Evolutionary conservation across 2,329 filamentous ascomycete genomes (phyloP), one percentile per base, ranked within the genome.

Genomic region (Neofusicoccum sp.): DNA sequence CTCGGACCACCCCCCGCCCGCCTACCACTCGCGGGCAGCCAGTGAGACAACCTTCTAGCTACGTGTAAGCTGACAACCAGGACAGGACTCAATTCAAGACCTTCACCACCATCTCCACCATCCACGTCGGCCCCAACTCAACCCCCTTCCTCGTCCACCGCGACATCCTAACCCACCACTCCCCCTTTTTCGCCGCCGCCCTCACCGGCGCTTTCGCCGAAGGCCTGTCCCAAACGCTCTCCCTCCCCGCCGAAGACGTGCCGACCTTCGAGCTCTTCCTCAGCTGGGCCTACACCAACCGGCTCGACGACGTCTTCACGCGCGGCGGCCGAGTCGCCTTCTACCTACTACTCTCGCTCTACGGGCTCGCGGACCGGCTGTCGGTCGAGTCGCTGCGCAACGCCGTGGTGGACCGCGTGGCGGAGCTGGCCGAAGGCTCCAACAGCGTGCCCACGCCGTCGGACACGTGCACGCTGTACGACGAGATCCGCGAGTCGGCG

Each of bases 151-250:
- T 76, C 58, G 71, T 84, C 11, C 82, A 84, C 71, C 80, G 78
- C 48, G 76, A 80, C 41, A 76, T 83, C 36, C 74, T 83, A n/a
- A 79, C 78, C 2, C 64, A 69, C 6, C 74, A 79, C 67, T 82
- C 79, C 2, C 78, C 80, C 28, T 84, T 83, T 73, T 84, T 84
- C 73, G 76, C 79, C 56, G 81, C 81, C 45, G 80, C 81, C 3
- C 77, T 84, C 50, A 79, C 77, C 34, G 77, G 79, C 56, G 70
- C 74, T 8, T 84, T 83, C 67, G 71, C 77, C 48, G 81, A 84
- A 73, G 76, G 78, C 29, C 66, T 72, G 28, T 71, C 76, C 28
- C 77, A 81, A 59, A 71, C 70, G 8, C 76, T 83, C 64, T 71
- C 69, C 6, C 74, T 84, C 12, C 77, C 79, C 37, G 79, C 81